A percentile compares a stretch with the other conserved stretches of the same genome.
phyloP scores from a whole-genome alignment of 306 rosid species.

The Vigna unguiculata region DNA sequence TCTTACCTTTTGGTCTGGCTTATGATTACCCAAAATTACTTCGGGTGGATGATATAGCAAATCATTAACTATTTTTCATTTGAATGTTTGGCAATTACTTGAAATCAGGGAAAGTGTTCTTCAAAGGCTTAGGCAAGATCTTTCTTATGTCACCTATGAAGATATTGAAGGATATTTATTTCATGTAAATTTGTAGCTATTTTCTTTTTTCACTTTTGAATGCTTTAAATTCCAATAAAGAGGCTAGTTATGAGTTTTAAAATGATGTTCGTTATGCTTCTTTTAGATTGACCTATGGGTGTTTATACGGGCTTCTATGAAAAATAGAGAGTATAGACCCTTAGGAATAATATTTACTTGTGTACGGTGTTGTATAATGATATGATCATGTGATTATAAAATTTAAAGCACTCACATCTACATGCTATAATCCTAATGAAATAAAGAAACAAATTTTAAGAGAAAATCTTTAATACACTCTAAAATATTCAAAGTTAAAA shows the following conservation, averaged over 20 bases:
- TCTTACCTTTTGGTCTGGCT: conserved; percentile 25
- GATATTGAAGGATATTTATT: conserved; percentile 81
- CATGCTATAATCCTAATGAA: neutral
- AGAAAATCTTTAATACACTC: neutral
- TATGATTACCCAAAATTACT: conserved; percentile 30
- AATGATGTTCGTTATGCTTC: neutral
- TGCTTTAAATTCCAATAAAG: conserved; percentile 20
- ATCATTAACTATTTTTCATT: conserved; percentile 38
- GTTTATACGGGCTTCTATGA: neutral
- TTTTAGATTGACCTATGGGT: neutral
- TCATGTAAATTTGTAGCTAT: neutral
- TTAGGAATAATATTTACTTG: neutral
- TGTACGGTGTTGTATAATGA: neutral
- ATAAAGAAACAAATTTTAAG: neutral
- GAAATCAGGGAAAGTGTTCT: conserved; percentile 87
- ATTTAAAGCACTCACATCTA: neutral
- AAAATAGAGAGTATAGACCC: neutral
- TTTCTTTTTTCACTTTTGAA: conserved; percentile 18
- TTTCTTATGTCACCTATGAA: conserved; percentile 57
- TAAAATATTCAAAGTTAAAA: neutral
- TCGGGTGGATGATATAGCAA: conserved; percentile 26
- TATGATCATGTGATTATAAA: neutral
- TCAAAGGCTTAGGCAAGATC: conserved; percentile 60
- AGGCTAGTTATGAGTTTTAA: conserved; percentile 1
- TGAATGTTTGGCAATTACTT: conserved; percentile 63